A percentile compares a stretch with the other conserved stretches of the same genome.
These are phyloP conservation scores for Vitis hybrid DNA, from an alignment of 177 flowering plant genomes.

Conservation along the genomic window DNA sequence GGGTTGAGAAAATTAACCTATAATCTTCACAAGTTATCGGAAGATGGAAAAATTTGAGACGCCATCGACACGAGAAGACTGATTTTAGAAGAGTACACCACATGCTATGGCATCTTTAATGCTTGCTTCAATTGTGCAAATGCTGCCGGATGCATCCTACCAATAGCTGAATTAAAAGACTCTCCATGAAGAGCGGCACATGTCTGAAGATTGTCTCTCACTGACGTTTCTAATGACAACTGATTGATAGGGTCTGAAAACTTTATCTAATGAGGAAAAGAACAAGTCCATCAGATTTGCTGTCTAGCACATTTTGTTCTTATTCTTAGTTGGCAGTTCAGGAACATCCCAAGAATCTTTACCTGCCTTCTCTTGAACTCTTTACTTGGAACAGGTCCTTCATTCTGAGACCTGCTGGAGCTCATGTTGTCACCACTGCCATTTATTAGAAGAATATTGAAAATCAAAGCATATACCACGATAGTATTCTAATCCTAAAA, in stretches of 20 bases:
- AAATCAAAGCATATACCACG: neutral
- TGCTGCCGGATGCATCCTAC: slow-evolving; percentile 81
- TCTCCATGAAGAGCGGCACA: slow-evolving; percentile 93
- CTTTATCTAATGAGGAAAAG: slow-evolving; percentile 51
- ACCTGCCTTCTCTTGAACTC: slow-evolving; percentile 86
- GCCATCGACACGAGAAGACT: neutral
- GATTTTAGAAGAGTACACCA: slow-evolving; percentile 1
- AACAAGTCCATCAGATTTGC: neutral
- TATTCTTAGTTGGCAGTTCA: neutral
- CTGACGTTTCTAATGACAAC: slow-evolving; percentile 66
- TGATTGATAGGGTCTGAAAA: slow-evolving; percentile 78
- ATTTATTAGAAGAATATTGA: slow-evolving; percentile 8
- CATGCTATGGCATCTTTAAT: slow-evolving; percentile 59
- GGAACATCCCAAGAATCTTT: neutral
- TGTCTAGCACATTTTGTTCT: too few species aligned
- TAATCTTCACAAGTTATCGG: neutral
- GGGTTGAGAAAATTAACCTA: neutral
- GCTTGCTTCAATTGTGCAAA: slow-evolving; percentile 82
- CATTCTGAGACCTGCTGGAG: slow-evolving; percentile 36
- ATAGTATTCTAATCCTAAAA: neutral
- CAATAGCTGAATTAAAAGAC: slow-evolving; percentile 70
- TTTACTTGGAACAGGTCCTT: slow-evolving; percentile 53
- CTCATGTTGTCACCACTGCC: slow-evolving; percentile 60
- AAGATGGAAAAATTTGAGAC: slow-evolving; percentile 3
- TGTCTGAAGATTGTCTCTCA: slow-evolving; percentile 81